Evolutionary conservation across 1,284 basidiomycete genomes (phyloP), one percentile per base, ranked within the genome.

Genomic region (Ganoderma leucocontextum): DNA sequence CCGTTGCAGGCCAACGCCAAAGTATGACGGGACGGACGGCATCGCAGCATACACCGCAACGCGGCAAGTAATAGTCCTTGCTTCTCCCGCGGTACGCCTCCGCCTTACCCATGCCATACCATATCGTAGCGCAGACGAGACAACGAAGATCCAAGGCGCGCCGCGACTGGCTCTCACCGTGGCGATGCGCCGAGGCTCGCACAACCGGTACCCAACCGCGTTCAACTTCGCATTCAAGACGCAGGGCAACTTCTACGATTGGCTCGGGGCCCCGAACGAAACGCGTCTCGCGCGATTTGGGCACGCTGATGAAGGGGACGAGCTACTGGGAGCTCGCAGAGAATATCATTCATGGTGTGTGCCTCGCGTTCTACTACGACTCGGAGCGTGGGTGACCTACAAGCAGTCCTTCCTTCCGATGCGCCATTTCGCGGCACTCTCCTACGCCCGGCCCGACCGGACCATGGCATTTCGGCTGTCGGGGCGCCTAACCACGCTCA

Each of bases 191-290:
- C 39, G 65, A 5, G 67, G 65, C 0, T 49, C 65, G 13, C 47
- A 60, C 63, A n/a, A 67, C 25, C 55, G 55, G 9, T 68, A 69
- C 57, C 42, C 62, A 1, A 64, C n/a, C 1, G 62, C 69, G 5
- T 68, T 72, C 52, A 49, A 62, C 42, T 42, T 55, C 25, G 65
- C 71, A 0, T 70, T 69, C 59, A 85, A 3, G 84, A 86, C 71
- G 3, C 59, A 60, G 15, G 39, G 60, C 19, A 57, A 62, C 38
- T 68, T 66, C 59, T 67, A 60, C 58, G 72, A 67, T 57, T 72
- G 71, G 71, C 67, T 72, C 25, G 71, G 68, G 42, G 49, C 63
- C 22, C 64, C 70, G 19, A 67, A 72, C 59, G 71, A 72, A 59
- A 41, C 19, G 36, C 63, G 69, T 12, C 69, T 72, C 5, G 44